A percentile compares a stretch with the other conserved stretches of the same genome.
These are phyloP conservation scores for Nakazawaea pomicola DNA, from an alignment of 805 yeast genomes.

Conservation along the genomic window DNA sequence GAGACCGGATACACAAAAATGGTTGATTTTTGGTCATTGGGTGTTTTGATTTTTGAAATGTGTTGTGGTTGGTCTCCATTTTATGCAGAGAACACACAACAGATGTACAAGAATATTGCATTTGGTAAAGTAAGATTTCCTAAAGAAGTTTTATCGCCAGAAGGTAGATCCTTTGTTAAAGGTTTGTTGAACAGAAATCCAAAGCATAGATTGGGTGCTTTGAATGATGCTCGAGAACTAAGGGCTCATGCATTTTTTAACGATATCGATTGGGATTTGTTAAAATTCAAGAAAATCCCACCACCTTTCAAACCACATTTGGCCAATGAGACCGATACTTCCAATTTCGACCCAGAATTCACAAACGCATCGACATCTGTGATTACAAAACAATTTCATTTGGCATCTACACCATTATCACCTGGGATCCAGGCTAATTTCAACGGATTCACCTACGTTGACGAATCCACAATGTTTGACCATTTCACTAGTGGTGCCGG, in stretches of 20 bases:
- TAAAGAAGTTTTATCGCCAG: constrained; percentile 86
- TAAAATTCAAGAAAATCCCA: constrained; percentile 75
- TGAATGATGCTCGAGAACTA: constrained; percentile 87
- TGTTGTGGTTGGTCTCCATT: constrained; percentile 99
- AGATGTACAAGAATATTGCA: constrained; percentile 98
- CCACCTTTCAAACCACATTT: constrained; percentile 97
- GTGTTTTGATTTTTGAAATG: constrained; percentile 96
- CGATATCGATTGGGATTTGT: constrained; percentile 85
- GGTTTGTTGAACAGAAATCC: constrained; percentile 95
- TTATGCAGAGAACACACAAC: constrained; percentile 96
- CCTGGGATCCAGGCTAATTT: constrained; percentile 96
- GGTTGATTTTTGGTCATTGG: constrained; percentile 99
- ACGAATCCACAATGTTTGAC: constrained; percentile 88
- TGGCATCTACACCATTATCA: constrained; percentile 76
- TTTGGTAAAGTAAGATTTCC: constrained; percentile 98
- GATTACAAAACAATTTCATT: constrained; percentile 59
- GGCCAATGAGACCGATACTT: constrained; percentile 85
- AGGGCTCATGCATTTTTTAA: constrained; percentile 88
- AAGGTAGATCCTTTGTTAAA: constrained; percentile 93
- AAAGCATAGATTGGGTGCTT: constrained; percentile 87
- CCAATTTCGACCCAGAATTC: constrained; percentile 97
- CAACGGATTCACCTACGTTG: constrained; percentile 95
- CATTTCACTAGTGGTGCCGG: constrained; percentile 40
- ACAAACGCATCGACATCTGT: constrained; percentile 87
- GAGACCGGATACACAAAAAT: constrained; percentile 96